Base-by-base conservation (phyloP, 345 rosid genomes). In the Sisymbrium irio region DNA sequence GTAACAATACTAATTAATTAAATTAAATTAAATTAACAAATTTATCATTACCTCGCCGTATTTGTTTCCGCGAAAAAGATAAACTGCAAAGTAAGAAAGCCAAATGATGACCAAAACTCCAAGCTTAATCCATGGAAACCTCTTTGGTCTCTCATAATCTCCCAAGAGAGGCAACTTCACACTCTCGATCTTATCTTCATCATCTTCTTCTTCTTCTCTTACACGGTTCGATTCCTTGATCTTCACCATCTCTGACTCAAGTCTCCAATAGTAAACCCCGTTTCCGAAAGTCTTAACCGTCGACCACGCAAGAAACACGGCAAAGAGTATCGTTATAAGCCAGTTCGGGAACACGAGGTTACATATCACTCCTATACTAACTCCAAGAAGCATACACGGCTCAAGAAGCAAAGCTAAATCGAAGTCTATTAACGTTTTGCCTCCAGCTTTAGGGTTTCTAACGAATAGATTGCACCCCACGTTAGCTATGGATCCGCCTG, bases 341-440 rank as follows among this genome's bases (percentile, higher is more conserved):
- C 98, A 94, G 44, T 89, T 93, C 0, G 97, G 96, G 41, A 91
- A 89, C 27, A 88, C 77, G 1, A 79, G 78, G 45, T 94, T 91
- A 73, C 91, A 88, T 10, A 89, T 82, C 1, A 94, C 96, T 4
- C 98, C 98, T 6, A 83, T 40, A 69, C 97, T 89, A 9, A 94
- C 98, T 54, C 97, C 98, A 11, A 94, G 60, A 56, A 94, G 77
- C 96, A 94, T 85, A 66, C 88, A 82, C 0, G 98, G 98, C 69
- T 94, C 88, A 7, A 92, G 82, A 6, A 88, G 55, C 22, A 94
- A 80, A 11, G 95, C 89, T 20, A 91, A 79, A 57, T 89, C 96
- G 50, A 78, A 88, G 45, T 94, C 92, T 20, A 88, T 82, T 60
- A 85, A 53, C 54, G 79, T 61, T 62, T 74, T 82, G 25, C 78